These are phyloP conservation scores for Talinum fruticosum DNA, from an alignment of 148 eudicot species.

Conservation along the genomic window DNA sequence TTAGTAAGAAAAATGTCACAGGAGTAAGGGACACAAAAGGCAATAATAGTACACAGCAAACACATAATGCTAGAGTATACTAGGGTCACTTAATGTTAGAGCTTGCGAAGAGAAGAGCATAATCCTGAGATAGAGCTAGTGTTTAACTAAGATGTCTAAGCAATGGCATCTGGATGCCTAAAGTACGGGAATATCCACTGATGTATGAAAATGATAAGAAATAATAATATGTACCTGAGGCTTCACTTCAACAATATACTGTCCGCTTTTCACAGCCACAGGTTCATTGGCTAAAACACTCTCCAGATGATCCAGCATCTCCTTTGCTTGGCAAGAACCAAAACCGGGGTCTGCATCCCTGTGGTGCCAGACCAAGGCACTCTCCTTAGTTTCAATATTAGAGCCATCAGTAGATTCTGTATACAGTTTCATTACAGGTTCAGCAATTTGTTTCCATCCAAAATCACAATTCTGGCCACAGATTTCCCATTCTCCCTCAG, in stretches of 20 bases:
- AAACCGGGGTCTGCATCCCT: constrained; percentile 84
- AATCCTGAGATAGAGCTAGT: no score
- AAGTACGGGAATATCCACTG: background rate
- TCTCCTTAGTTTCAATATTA: constrained; percentile 65
- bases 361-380: constrained; percentile 85
- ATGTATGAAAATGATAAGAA: background rate
- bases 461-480: constrained; percentile 32
- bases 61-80: no score
- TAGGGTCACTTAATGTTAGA: no score
- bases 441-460: constrained; percentile 37
- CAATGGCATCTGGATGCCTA: no score
- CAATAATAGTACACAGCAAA: no score
- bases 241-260: constrained; percentile 75
- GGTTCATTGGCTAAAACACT: constrained; percentile 38
- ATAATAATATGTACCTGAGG: constrained; percentile 46
- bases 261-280: constrained; percentile 42
- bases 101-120: no score
- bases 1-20: no score
- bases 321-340: constrained; percentile 64
- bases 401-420: constrained; percentile 88
- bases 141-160: no score
- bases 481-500: constrained; percentile 28
- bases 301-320: constrained; percentile 33
- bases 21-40: no score
- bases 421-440: constrained; percentile 41